Evolutionary conservation across 163 green algal species (phyloP).

Genomic region (Chloroidium sp.): DNA sequence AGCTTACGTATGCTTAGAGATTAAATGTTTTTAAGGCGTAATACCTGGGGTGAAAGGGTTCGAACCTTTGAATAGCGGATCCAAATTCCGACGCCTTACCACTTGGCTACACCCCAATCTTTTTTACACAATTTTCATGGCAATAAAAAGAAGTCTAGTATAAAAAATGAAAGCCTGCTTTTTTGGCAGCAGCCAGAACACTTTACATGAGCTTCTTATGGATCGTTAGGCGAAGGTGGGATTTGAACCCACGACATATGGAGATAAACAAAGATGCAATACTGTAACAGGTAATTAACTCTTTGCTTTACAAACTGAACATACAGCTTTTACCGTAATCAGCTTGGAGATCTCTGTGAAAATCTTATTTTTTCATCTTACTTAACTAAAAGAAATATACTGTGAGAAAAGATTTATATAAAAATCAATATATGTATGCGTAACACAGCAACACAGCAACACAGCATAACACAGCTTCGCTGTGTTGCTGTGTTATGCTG

Average conservation of each 20-base stretch:
- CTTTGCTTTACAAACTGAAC: not conserved
- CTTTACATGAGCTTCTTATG: too few species aligned
- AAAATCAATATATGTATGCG: not conserved
- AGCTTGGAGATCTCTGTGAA: not conserved
- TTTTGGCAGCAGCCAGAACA: too few species aligned
- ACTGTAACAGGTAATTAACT: not conserved
- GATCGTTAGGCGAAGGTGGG: slow-evolving; percentile 9
- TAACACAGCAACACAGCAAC: too few species aligned
- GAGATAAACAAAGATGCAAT: slow-evolving; percentile 6
- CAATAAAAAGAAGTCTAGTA: slow-evolving; percentile 19
- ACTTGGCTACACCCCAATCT: slow-evolving; percentile 24
- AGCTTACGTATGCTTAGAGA: too few species aligned
- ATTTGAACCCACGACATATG: slow-evolving; percentile 31
- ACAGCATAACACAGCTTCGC: too few species aligned
- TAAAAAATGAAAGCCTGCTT: slow-evolving; percentile 8
- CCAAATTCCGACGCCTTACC: slow-evolving; percentile 40
- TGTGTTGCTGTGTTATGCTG: too few species aligned
- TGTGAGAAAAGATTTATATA: too few species aligned
- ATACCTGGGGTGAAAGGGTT: slow-evolving; percentile 32
- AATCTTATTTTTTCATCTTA: too few species aligned
- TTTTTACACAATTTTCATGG: not conserved
- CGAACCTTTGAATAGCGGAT: slow-evolving; percentile 41
- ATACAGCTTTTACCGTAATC: slow-evolving; percentile 5
- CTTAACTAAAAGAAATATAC: too few species aligned
- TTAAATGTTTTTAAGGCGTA: not conserved